A percentile compares a stretch with the other conserved stretches of the same genome.
phyloP scores from a whole-genome alignment of 768 basidiomycete species.

The Calocera cornea region DNA sequence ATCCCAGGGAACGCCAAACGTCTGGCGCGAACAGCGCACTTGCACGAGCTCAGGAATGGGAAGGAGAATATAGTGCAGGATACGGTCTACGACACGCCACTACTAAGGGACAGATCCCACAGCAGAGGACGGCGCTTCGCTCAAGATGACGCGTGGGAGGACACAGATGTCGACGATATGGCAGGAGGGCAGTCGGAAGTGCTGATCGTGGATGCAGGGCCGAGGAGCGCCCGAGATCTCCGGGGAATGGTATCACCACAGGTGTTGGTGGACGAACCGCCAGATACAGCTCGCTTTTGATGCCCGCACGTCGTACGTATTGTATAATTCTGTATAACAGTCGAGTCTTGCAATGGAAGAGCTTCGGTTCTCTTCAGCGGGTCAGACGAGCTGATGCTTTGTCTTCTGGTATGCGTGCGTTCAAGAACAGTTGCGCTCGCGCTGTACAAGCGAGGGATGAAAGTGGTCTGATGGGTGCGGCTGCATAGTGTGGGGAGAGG shows the following conservation, averaged over 20 bases:
- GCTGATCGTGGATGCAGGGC: neutral
- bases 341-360: no score
- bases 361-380: no score
- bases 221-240: neutral
- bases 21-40: slow-evolving; percentile 53
- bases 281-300: neutral
- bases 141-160: neutral
- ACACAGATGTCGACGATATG: neutral
- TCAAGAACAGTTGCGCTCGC: no score
- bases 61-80: neutral
- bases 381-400: no score
- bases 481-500: no score
- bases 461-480: no score
- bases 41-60: slow-evolving; percentile 44
- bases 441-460: no score
- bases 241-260: neutral
- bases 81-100: neutral
- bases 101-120: neutral
- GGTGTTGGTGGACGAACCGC: neutral
- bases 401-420: no score
- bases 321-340: no score
- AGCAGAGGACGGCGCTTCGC: neutral
- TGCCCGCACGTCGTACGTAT: no score
- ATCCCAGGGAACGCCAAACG: slow-evolving; percentile 27
- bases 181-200: neutral